Conservation (phyloP, 805 yeast genomes). For the Ogataea dorogensis region DNA sequence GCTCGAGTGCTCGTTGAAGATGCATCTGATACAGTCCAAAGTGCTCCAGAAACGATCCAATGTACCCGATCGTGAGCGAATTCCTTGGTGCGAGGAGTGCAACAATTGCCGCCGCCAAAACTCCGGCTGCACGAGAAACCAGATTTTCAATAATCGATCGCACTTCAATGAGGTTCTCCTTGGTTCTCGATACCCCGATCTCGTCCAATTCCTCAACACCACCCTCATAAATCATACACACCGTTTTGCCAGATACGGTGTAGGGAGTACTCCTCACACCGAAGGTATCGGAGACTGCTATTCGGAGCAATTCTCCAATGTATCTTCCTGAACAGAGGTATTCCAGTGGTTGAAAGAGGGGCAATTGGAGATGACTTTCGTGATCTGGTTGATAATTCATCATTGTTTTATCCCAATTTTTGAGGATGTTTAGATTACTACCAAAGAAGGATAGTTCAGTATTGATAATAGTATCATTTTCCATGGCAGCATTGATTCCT, state of each 20-base stretch:
- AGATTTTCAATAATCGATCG: conserved; percentile 39
- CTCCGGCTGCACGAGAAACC: conserved; percentile 44
- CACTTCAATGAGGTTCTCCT: too few species aligned
- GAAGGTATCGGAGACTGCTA: conserved; percentile 39
- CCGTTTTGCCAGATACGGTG: conserved; percentile 36
- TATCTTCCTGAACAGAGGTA: conserved; percentile 55
- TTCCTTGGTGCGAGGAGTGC: conserved; percentile 29
- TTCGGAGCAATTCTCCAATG: conserved; percentile 51
- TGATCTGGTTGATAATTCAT: conserved; percentile 16
- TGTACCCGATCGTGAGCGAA: conserved; percentile 38
- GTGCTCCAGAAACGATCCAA: conserved; percentile 51
- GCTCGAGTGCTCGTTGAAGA: conserved; percentile 27
- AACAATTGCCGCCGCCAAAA: conserved; percentile 42
- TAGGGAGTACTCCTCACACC: conserved; percentile 13
- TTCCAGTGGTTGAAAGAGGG: conserved; percentile 53
- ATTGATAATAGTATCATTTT: conserved; percentile 37
- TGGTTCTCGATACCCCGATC: too few species aligned
- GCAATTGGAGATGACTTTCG: conserved; percentile 1
- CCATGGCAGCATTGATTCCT: conserved; percentile 58
- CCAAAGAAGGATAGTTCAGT: conserved; percentile 61
- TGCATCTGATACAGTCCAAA: conserved; percentile 39
- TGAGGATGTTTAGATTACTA: conserved; percentile 32
- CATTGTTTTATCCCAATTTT: conserved; percentile 36
- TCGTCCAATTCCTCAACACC: too few species aligned
- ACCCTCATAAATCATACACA: conserved; percentile 40